Percentiles rank a stretch among this genome's conserved stretches.
phyloP scores from a whole-genome alignment of 1,284 basidiomycete genomes.

The Ustilago cynodontis region DNA sequence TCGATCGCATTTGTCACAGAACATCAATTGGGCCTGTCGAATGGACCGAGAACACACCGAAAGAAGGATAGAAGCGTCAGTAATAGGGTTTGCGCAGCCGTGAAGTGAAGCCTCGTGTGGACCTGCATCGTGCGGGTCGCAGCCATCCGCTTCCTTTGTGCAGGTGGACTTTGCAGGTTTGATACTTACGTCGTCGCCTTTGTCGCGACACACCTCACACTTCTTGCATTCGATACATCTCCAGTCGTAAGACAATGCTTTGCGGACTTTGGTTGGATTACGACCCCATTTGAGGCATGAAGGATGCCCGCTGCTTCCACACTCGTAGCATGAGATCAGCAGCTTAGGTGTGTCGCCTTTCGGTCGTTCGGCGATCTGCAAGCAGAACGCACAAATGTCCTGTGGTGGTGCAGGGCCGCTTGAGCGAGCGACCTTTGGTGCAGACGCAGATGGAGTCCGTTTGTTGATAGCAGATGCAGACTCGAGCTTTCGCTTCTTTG shows the following conservation, averaged over 20 bases:
- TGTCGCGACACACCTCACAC: conserved; percentile 87
- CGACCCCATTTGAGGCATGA: conserved; percentile 66
- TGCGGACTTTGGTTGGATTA: conserved; percentile 73
- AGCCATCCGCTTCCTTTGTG: neutral
- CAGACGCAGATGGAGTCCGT: neutral
- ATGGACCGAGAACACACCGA: neutral
- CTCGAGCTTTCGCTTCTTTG: conserved; percentile 44
- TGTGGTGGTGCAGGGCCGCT: conserved; percentile 29
- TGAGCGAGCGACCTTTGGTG: neutral
- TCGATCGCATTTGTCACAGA: conserved; percentile 95
- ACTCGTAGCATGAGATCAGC: conserved; percentile 68
- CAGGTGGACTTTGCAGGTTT: neutral
- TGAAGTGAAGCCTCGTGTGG: conserved; percentile 24
- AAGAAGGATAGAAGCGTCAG: conserved; percentile 11
- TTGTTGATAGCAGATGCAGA: conserved; percentile 13
- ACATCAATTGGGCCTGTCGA: conserved; percentile 81
- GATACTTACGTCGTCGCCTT: conserved; percentile 86
- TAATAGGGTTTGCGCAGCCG: neutral
- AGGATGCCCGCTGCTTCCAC: conserved; percentile 69
- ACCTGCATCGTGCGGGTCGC: conserved; percentile 8
- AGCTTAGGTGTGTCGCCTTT: conserved; percentile 53
- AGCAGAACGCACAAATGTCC: conserved; percentile 68
- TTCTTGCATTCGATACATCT: conserved; percentile 91
- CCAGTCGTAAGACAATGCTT: conserved; percentile 79
- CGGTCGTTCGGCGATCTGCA: conserved; percentile 41